Conservation (phyloP, 2,329 filamentous ascomycete species). For the Ophiocordyceps polyrhachis-furcata region DNA sequence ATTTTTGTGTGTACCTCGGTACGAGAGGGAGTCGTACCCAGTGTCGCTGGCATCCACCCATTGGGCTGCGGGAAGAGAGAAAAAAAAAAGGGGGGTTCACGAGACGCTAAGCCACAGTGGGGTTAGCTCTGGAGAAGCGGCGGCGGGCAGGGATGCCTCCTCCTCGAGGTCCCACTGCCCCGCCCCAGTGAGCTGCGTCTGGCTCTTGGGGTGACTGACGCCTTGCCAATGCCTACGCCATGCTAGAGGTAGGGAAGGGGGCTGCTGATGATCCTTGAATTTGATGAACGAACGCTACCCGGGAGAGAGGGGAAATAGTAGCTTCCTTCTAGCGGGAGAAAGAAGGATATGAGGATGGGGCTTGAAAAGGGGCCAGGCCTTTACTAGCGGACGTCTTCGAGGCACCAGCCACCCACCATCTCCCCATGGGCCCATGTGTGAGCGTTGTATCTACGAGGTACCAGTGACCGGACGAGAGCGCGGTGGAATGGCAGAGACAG, state of each 20-base stretch:
- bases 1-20: too few species aligned
- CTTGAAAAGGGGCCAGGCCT: not conserved
- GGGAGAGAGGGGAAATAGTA: too few species aligned
- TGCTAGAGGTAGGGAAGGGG: too few species aligned
- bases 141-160: conserved; percentile 4
- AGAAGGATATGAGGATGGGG: not conserved
- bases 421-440: not conserved
- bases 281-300: too few species aligned
- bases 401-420: not conserved
- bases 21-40: not conserved
- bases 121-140: conserved; percentile 14
- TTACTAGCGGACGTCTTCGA: not conserved
- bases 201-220: too few species aligned
- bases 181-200: not conserved
- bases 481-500: not conserved
- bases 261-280: too few species aligned
- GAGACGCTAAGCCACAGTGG: conserved; percentile 7
- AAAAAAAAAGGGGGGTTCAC: conserved; percentile 17
- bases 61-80: conserved; percentile 11
- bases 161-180: not conserved
- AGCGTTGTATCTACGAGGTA: not conserved
- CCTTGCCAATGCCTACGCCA: not conserved
- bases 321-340: not conserved
- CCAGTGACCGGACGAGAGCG: not conserved
- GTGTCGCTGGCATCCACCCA: not conserved